Conservation (phyloP, 257 asterid genomes). For the Solanum infundibuliforme region DNA sequence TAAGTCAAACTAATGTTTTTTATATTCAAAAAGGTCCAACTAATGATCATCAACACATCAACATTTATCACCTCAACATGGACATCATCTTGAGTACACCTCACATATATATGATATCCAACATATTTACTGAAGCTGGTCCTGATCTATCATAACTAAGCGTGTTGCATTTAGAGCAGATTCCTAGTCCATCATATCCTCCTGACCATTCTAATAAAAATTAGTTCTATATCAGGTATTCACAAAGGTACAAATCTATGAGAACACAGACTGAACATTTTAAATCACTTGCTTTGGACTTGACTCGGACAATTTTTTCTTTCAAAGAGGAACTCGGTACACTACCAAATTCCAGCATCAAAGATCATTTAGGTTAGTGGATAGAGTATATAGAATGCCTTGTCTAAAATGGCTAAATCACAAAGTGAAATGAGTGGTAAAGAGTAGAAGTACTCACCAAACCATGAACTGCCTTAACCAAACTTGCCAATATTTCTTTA, state of each 20-base stretch:
- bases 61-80: background rate
- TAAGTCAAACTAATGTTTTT: background rate
- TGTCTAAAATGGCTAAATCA: background rate
- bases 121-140: background rate
- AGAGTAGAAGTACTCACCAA: slow-evolving; percentile 38
- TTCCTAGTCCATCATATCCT: background rate
- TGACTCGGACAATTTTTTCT: background rate
- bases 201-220: background rate
- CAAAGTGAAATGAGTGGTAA: background rate
- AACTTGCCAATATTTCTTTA: slow-evolving; percentile 53
- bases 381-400: background rate
- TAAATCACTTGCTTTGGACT: background rate
- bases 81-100: background rate
- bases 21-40: background rate
- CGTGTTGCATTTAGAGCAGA: background rate
- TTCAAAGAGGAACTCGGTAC: background rate
- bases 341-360: background rate
- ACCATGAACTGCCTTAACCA: slow-evolving; percentile 89
- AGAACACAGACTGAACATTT: background rate
- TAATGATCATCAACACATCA: background rate
- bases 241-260: background rate
- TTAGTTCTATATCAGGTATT: background rate
- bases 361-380: background rate
- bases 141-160: background rate
- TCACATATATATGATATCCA: background rate